Evolutionary conservation across 2,329 filamentous ascomycete genomes (phyloP).

Genomic region (Geoglossum cookeanum): DNA sequence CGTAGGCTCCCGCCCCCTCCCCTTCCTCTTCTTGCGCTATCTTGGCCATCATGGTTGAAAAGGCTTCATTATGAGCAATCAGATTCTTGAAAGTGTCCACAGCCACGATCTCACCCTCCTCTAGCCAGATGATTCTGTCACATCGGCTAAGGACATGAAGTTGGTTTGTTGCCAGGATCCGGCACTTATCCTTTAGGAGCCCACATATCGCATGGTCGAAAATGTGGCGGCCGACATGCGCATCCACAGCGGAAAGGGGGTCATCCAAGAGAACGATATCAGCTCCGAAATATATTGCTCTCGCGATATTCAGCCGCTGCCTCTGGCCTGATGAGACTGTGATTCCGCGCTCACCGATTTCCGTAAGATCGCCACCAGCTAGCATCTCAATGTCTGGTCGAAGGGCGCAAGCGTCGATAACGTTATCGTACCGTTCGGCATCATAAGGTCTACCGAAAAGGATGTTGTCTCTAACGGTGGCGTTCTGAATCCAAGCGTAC

Average conservation of each 20-base stretch:
- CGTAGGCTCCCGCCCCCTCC: conserved; percentile 18
- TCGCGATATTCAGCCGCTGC: conserved; percentile 86
- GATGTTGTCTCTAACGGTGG: conserved; percentile 74
- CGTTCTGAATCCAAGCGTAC: conserved; percentile 95
- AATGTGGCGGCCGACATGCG: conserved; percentile 47
- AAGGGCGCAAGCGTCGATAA: conserved; percentile 73
- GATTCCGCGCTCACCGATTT: conserved; percentile 89
- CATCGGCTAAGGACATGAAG: conserved; percentile 81
- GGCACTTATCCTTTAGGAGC: conserved; percentile 70
- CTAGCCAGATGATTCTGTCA: conserved; percentile 86
- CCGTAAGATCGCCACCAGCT: conserved; percentile 71
- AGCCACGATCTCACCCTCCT: conserved; percentile 67
- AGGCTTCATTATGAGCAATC: conserved; percentile 59
- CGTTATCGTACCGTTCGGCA: conserved; percentile 58
- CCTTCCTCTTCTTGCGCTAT: conserved; percentile 43
- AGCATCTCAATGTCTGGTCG: conserved; percentile 78
- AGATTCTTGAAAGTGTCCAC: conserved; percentile 80
- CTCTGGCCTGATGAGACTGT: conserved; percentile 96
- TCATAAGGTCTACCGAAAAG: conserved; percentile 52
- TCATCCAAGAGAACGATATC: conserved; percentile 46
- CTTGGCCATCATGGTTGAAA: conserved; percentile 66
- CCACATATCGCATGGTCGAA: conserved; percentile 91
- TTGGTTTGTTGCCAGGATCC: conserved; percentile 86
- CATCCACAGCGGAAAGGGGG: conserved; percentile 37
- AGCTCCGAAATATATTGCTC: conserved; percentile 47